Evolutionary conservation across 2,329 filamentous ascomycete genomes (phyloP), one percentile per base, ranked within the genome.

Genomic region (Neopestalotiopsis rosae): DNA sequence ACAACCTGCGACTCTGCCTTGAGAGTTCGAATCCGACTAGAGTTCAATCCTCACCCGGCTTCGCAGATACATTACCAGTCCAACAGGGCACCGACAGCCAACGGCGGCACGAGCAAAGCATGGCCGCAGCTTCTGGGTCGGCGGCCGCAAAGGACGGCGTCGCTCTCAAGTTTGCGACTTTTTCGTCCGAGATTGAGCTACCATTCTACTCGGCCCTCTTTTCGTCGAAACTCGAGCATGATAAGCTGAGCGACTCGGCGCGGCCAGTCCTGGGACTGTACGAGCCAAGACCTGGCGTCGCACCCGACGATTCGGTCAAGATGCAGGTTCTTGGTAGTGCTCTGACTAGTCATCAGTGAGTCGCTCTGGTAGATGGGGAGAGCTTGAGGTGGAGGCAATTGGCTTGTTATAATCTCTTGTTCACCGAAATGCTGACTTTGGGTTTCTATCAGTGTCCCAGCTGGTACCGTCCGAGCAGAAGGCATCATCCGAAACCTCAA

Each of bases 401-500:
- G 20, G 57, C 24, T 30, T 34, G 28, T 6, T 14, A 20, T 12
- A 30, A 20, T 28, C 30, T 20, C 17, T 59, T n/a, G 34, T 13
- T 12, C 30, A 14, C 9, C 30, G 12, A n/a, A 14, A 38, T 38
- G n/a, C 61, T 63, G 62, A 65, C 62, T 30, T 5, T 7, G 12
- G 38, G 10, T 49, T 9, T 28, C 32, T 14, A 24, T 13, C 17
- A 64, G 40, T 52, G 30, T 58, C 49, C 28, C 56, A 28, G 38
- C 61, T 63, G 59, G 66, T 71, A 78, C 71, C 77, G 93, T 91
- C 77, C 91, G 95, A 74, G 95, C 93, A 61, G 95, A 98, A 80
- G 96, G 96, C 70, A 94, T 93, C 78, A 97, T 99, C 76, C 95
- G 92, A 79, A 99, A 99, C 82, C 92, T 95, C 77, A 99, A 99